A percentile compares a stretch with the other conserved stretches of the same genome.
These are phyloP conservation scores for Setaria italica DNA, from an alignment of 202 grass and related monocot genomes.

Conservation along the genomic window DNA sequence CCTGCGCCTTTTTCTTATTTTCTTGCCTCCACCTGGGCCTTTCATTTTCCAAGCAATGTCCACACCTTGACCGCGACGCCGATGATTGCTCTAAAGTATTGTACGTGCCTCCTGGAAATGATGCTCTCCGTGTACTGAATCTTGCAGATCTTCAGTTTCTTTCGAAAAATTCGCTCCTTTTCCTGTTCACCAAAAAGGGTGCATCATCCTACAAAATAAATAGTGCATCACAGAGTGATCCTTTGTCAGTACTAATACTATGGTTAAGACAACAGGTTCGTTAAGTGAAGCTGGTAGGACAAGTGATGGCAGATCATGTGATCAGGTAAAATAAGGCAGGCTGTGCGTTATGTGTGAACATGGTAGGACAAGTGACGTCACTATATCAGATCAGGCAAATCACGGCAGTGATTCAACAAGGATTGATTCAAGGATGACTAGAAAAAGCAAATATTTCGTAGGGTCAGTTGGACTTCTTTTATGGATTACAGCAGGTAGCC, in stretches of 20 bases:
- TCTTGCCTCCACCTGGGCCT: not conserved
- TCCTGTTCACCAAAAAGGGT: not conserved
- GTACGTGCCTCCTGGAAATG: not conserved
- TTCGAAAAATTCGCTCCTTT: not conserved
- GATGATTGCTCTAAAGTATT: constrained; percentile 22
- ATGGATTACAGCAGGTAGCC: constrained; percentile 21
- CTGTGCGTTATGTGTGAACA: not conserved
- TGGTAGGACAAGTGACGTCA: not conserved
- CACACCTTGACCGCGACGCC: not conserved
- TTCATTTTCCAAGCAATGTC: constrained; percentile 13
- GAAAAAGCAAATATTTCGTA: constrained; percentile 3
- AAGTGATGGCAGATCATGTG: no score
- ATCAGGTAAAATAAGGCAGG: no score
- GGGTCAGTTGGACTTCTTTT: constrained; percentile 12
- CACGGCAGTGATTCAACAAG: not conserved
- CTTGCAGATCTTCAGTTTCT: constrained; percentile 36
- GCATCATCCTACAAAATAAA: no score
- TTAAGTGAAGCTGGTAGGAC: not conserved
- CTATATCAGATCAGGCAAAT: constrained; percentile 10
- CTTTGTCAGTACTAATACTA: not conserved
- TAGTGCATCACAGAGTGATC: not conserved
- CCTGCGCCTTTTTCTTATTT: not conserved
- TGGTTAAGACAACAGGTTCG: not conserved
- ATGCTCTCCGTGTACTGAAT: not conserved
- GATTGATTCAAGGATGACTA: not conserved